Base-by-base conservation (phyloP, 371 early-diverging fungal genomes). In the Circinella umbellata region DNA sequence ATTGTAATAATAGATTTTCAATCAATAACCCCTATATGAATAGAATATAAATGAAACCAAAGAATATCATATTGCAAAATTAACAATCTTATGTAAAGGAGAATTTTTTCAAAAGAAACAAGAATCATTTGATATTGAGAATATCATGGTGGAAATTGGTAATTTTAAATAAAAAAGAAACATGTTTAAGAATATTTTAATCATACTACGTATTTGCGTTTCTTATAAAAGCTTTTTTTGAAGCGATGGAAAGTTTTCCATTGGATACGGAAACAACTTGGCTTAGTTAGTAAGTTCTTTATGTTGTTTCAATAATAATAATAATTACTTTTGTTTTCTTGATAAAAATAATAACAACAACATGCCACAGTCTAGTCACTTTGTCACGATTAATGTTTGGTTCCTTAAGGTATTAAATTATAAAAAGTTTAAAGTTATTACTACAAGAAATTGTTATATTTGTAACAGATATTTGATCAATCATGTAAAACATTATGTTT, bases 211-310 rank as follows among this genome's bases (percentile, higher is more conserved):
- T n/a, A 9, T 42, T 42, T 42, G 3, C 42, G 1, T 42, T 1
- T 42, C 3, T 15, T 63, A 20, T 17, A 63, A 46, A 46, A 64
- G 64, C 64, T 15, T 64, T 49, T 17, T 27, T 64, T 64, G 64
- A 46, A 64, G 64, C 64, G 10, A 64, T 64, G 64, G 64, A 64
- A 20, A 64, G 49, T 15, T 34, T 49, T 27, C 49, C 49, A 10
- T 6, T 64, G 11, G 18, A 48, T 27, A 8, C 62, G 9, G 10
- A 18, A 57, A 5, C 57, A 14, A 6, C 57, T 17, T n/a, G 51
- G 57, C 6, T 34, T 10, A 27, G 10, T 14, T 57, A 57, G 57
- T 57, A 57, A 57, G 57, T 9, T n/a, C 34, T 57, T 51, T 51
- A 13, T 17, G 14, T n/a, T 17, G 8, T 17, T n/a, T 51, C 42